Conservation (phyloP, 768 basidiomycete species). For the Clitopilus hobsonii region DNA sequence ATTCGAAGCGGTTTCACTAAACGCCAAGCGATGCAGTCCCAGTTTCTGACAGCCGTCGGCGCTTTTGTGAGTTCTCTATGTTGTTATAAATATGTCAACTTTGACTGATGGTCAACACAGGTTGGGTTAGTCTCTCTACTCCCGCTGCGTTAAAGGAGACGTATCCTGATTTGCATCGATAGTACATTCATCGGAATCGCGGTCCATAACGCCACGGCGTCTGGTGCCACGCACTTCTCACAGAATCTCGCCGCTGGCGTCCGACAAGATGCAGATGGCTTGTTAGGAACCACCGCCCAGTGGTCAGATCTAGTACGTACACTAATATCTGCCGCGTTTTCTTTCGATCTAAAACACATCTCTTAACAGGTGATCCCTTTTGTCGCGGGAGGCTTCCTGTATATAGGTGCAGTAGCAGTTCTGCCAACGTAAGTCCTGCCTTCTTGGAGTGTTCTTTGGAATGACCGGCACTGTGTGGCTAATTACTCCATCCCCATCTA, state of each 20-base stretch:
- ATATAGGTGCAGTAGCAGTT: constrained; percentile 91
- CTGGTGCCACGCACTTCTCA: constrained; percentile 32
- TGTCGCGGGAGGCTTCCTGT: constrained; percentile 88
- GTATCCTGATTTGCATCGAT: constrained; percentile 6
- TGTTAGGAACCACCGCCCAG: constrained; percentile 80
- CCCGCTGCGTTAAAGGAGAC: not conserved
- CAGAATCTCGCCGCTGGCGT: constrained; percentile 73
- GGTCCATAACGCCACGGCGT: constrained; percentile 70
- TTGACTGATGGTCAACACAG: constrained; percentile 15
- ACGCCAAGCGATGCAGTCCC: constrained; percentile 87
- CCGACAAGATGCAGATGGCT: constrained; percentile 67
- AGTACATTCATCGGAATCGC: constrained; percentile 88
- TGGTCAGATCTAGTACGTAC: constrained; percentile 73
- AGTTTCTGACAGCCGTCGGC: constrained; percentile 87
- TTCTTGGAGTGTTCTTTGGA: not conserved
- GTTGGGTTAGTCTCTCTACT: constrained; percentile 31
- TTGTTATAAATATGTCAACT: constrained; percentile 12
- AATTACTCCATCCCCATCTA: constrained; percentile 24
- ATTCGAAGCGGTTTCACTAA: constrained; percentile 89
- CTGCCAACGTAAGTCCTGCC: constrained; percentile 67
- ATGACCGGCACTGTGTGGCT: constrained; percentile 7
- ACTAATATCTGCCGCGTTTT: constrained; percentile 5
- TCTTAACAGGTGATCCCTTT: constrained; percentile 73
- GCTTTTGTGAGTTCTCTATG: constrained; percentile 68
- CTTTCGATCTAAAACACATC: constrained; percentile 2